Base-by-base conservation (phyloP, 371 early-diverging fungal genomes). In the Synchytrium microbalum region DNA sequence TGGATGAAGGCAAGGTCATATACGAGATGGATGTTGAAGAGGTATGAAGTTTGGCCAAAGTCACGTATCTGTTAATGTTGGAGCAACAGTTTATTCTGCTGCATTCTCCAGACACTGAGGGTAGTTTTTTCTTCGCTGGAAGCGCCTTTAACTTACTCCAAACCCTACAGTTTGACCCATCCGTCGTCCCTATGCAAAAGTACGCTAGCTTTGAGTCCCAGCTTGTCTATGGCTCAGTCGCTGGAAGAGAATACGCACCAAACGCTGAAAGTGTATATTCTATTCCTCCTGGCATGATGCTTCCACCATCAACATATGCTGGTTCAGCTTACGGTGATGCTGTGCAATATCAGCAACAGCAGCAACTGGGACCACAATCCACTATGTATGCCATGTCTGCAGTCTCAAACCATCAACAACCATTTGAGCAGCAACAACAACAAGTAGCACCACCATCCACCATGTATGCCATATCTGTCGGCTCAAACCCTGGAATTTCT, bases 101-200 rank as follows among this genome's bases (percentile, higher is more conserved):
- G 13, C 51, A 51, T 16, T 72, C 75, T 31, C 68, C 69, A 3
- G 67, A 73, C 14, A 71, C 73, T 16, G 74, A 64, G 24, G 73
- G 69, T 28, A 51, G n/a, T 70, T 71, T 25, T 61, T 66, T 16
- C 66, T 67, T 23, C n/a, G n/a, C n/a, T n/a, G n/a, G n/a, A n/a
- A n/a, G n/a, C n/a, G n/a, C n/a, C n/a, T n/a, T n/a, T n/a, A n/a
- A n/a, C n/a, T n/a, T n/a, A n/a, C n/a, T n/a, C n/a, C n/a, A 74
- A 32, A 82, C 87, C 33, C 85, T 85, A 59, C 76, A 80, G 68
- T 94, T 92, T 73, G 93, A 94, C 67, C 91, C 92, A 19, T 76
- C 86, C 58, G 79, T 81, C 66, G 92, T 96, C 63, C 92, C 95
- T 1, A 77, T 84, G 65, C 89, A 86, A 84, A 88, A 87, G 68